These are phyloP conservation scores for Aspergillus proliferans DNA, from an alignment of 2,329 filamentous ascomycete genomes.

Conservation along the genomic window DNA sequence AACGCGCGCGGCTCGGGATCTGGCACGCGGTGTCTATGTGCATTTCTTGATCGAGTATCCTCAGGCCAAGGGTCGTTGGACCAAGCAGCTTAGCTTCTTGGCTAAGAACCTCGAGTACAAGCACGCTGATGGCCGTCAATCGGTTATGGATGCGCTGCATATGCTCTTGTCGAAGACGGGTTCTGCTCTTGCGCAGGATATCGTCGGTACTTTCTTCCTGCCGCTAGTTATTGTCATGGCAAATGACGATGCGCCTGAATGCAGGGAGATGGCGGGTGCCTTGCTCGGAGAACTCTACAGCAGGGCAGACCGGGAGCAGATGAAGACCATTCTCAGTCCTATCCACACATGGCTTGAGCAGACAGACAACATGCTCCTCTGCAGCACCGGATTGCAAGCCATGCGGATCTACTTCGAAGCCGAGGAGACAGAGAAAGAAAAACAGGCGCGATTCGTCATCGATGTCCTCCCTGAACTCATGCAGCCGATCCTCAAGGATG, in stretches of 20 bases:
- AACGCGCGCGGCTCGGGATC: constrained; percentile 76
- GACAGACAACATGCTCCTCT: constrained; percentile 63
- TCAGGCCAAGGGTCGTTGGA: constrained; percentile 81
- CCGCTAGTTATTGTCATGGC: constrained; percentile 77
- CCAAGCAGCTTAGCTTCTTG: constrained; percentile 82
- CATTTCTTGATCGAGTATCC: constrained; percentile 94
- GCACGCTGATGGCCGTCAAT: constrained; percentile 79
- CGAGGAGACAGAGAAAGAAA: constrained; percentile 57
- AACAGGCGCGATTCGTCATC: constrained; percentile 60
- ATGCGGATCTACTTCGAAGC: constrained; percentile 79
- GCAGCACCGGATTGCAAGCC: constrained; percentile 68
- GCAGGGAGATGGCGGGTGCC: constrained; percentile 71
- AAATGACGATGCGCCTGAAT: constrained; percentile 83
- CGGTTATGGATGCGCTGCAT: constrained; percentile 87
- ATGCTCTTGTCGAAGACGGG: constrained; percentile 79
- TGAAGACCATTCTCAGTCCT: constrained; percentile 63
- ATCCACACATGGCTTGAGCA: constrained; percentile 72
- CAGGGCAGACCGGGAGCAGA: constrained; percentile 66
- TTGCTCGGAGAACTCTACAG: constrained; percentile 76
- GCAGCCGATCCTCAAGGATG: constrained; percentile 42
- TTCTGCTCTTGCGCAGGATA: constrained; percentile 73
- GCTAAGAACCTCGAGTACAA: constrained; percentile 88
- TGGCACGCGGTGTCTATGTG: constrained; percentile 83
- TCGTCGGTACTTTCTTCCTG: constrained; percentile 74
- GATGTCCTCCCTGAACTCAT: constrained; percentile 52